A percentile compares a stretch with the other conserved stretches of the same genome.
phyloP scores from a whole-genome alignment of 208 protist species.

The Blechomonas ayalai region DNA sequence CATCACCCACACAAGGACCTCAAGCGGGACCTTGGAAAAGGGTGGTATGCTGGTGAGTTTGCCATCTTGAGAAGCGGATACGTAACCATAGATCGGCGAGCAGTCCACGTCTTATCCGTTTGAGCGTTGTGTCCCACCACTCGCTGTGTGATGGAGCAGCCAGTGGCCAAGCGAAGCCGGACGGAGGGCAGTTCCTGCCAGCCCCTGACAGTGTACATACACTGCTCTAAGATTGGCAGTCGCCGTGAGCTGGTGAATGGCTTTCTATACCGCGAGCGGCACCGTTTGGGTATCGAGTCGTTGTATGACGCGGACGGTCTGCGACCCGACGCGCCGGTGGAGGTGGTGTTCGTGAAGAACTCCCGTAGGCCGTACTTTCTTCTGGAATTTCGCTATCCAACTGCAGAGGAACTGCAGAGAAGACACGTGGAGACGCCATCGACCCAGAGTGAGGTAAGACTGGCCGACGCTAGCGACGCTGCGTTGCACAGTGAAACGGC shows the following conservation, averaged over 20 bases:
- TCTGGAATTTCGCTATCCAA: slow-evolving; percentile 61
- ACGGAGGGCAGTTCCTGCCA: too few relatives aligned
- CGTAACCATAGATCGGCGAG: too few relatives aligned
- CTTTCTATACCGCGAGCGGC: slow-evolving; percentile 48
- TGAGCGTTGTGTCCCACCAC: too few relatives aligned
- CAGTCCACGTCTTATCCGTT: too few relatives aligned
- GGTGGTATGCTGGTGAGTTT: too few relatives aligned
- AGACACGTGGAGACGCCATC: slow-evolving; percentile 6
- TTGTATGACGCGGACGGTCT: slow-evolving; percentile 29
- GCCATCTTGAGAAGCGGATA: too few relatives aligned
- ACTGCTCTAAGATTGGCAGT: slow-evolving; percentile 37
- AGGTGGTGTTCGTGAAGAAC: slow-evolving; percentile 53
- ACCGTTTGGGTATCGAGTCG: slow-evolving; percentile 21
- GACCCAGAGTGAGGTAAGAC: slow-evolving; percentile 1
- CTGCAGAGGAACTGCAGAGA: slow-evolving; percentile 19
- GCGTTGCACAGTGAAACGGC: slow-evolving; percentile 2
- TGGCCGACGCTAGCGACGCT: neutral
- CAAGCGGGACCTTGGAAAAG: too few relatives aligned
- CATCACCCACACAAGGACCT: too few relatives aligned
- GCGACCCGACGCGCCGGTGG: slow-evolving; percentile 41
- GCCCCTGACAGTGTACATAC: slow-evolving; percentile 54
- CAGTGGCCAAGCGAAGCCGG: neutral
- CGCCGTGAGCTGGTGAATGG: slow-evolving; percentile 68
- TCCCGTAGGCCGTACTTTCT: slow-evolving; percentile 81
- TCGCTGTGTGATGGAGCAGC: too few relatives aligned